These are phyloP conservation scores for Penicillium sp. DNA, from an alignment of 2,329 filamentous ascomycete genomes.

Conservation along the genomic window DNA sequence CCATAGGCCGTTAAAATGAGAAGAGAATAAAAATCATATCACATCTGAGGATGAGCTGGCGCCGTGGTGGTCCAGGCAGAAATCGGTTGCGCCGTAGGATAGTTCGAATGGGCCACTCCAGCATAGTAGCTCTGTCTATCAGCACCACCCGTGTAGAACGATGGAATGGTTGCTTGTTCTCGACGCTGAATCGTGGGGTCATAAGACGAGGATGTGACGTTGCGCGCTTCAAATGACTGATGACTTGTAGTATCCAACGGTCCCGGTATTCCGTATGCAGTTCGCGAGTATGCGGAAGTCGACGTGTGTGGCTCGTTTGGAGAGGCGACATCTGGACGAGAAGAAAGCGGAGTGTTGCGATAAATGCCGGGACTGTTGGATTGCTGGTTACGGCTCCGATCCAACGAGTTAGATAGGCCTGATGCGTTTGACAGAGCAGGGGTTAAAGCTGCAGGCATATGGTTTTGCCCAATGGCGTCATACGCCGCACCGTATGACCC, in stretches of 20 bases:
- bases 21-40: slow-evolving; percentile 15
- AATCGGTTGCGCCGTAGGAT: slow-evolving; percentile 28
- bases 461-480: slow-evolving; percentile 31
- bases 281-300: slow-evolving; percentile 32
- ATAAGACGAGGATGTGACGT: slow-evolving; percentile 23
- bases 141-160: slow-evolving; percentile 30
- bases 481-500: slow-evolving; percentile 32
- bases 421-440: slow-evolving; percentile 26
- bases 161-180: slow-evolving; percentile 32
- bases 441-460: slow-evolving; percentile 32
- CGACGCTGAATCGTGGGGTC: slow-evolving; percentile 32
- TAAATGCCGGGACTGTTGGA: slow-evolving; percentile 35
- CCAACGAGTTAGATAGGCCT: slow-evolving; percentile 28
- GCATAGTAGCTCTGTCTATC: slow-evolving; percentile 35
- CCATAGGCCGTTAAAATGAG: slow-evolving; percentile 6
- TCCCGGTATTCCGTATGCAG: slow-evolving; percentile 34
- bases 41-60: slow-evolving; percentile 36
- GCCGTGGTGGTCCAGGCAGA: slow-evolving; percentile 37
- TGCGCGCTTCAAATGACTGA: slow-evolving; percentile 29
- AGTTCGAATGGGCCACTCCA: slow-evolving; percentile 28
- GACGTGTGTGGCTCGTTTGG: slow-evolving; percentile 34
- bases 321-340: slow-evolving; percentile 36
- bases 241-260: slow-evolving; percentile 28
- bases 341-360: slow-evolving; percentile 38
- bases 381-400: slow-evolving; percentile 34